Base-by-base conservation (phyloP, 1,284 basidiomycete species). In the Cystobasidium slooffiae region DNA sequence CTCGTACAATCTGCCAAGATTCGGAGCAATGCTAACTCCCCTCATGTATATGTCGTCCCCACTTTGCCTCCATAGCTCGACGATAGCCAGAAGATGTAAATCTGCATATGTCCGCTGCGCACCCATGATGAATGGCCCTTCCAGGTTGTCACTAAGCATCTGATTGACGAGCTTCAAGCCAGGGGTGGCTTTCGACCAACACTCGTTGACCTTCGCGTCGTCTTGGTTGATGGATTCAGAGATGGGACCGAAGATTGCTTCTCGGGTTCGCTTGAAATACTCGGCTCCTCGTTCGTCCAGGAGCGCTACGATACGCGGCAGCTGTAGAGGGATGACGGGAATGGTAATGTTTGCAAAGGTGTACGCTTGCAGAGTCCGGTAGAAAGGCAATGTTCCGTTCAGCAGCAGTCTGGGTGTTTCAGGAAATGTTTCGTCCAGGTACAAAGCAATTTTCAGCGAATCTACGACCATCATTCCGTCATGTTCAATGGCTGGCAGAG, bases 181-280 rank as follows among this genome's bases (percentile, higher is more conserved):
- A 10, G 49, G 62, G 10, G 37, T 49, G 24, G 62, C 63, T 39
- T 49, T 58, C 14, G 44, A 37, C 70, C 70, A 73, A 18, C 52
- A 52, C 39, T 66, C 37, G n/a, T 73, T 52, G 7, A 73, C 63
- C 16, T 52, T 44, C 10, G 51, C 70, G 20, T 46, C 56, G 43
- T 73, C 70, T 41, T 73, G 47, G 16, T 73, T 49, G 53, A 73
- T 73, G n/a, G 55, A 58, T 37, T 62, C 49, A 0, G 59, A 52
- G 63, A 73, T 73, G 1, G 69, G 69, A 14, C 70, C 70, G 37
- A 65, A 73, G 18, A 47, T 47, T 31, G 43, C 70, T 46, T 73
- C 70, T 12, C 70, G 49, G 3, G 70, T 73, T 20, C 53, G 44
- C 39, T n/a, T 53, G 46, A 73, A 73, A 55, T 73, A 73, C 18